These are phyloP conservation scores for Pyrrhoderma lamaoense DNA, from an alignment of 1,284 basidiomycete genomes.

Conservation along the genomic window DNA sequence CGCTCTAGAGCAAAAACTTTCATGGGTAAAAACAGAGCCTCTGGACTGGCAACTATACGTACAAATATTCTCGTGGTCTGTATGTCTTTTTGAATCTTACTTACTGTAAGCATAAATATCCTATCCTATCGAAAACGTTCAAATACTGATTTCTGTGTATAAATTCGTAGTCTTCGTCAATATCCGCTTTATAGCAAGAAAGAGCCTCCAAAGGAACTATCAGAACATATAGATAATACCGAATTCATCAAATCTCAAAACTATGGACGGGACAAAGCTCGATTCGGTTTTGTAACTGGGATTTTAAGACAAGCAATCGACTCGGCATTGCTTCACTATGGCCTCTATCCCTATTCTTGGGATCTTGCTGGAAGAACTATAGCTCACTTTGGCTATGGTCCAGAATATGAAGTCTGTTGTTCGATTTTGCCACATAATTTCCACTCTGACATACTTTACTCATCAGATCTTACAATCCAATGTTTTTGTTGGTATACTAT, in stretches of 20 bases:
- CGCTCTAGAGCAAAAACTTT: constrained; percentile 27
- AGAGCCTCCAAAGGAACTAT: constrained; percentile 71
- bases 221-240: constrained; percentile 62
- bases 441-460: constrained; percentile 10
- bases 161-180: constrained; percentile 59
- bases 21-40: constrained; percentile 48
- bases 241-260: constrained; percentile 85
- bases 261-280: constrained; percentile 91
- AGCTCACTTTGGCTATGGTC: constrained; percentile 49
- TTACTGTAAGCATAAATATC: constrained; percentile 50
- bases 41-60: constrained; percentile 71
- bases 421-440: neutral
- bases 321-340: constrained; percentile 64
- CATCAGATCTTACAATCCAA: constrained; percentile 78
- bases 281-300: constrained; percentile 69
- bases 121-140: neutral
- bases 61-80: constrained; percentile 67
- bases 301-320: constrained; percentile 70
- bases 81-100: constrained; percentile 80
- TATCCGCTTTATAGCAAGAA: constrained; percentile 76
- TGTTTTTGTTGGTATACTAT: constrained; percentile 65
- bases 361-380: constrained; percentile 45
- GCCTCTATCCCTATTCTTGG: constrained; percentile 82
- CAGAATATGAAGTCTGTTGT: constrained; percentile 55
- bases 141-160: constrained; percentile 3